Evolutionary conservation across 139 green algal genomes (phyloP), one percentile per base, ranked within the genome.

Genomic region (Chlamydomonas schloesseri): DNA sequence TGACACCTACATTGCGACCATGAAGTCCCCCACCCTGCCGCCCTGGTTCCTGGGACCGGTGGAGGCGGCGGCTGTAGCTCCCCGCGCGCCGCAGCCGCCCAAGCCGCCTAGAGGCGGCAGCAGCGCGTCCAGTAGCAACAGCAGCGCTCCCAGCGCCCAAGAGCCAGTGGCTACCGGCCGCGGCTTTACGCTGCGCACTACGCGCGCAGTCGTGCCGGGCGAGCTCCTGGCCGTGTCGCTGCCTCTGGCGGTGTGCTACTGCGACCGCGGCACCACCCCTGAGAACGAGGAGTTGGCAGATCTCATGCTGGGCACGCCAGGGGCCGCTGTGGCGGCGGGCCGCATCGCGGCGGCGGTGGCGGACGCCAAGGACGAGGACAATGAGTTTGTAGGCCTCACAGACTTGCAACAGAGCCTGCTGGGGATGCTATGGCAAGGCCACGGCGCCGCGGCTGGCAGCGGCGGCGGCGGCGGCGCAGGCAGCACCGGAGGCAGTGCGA

Each of bases 271-370:
- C 17, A 74, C 50, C 20, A 89, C 76, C 1, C 85, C 85, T 0
- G 85, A 93, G 69, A 93, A 89, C 31, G 90, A 93, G 60, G 90
- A 93, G 26, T 81, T 93, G 11, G 90, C 87, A 46, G 90, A 90
- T 3, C 28, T 64, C 6, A 85, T 93, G 86, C 24, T 87, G 64
- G 76, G 75, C 60, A 71, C 9, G 60, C 0, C 15, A 26, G n/a
- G 5, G n/a, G 64, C 18, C 23, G 28, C 24, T 2, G 15, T 1
- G 46, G 37, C 37, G 24, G 34, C 31, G 17, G 23, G 33, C 5
- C 29, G 0, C 21, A 20, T 4, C 31, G 33, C 11, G 33, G 65
- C n/a, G 11, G 65, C n/a, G 65, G n/a, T 3, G n/a, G n/a, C n/a
- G 65, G 65, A 21, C 15, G 65, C n/a, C 6, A 70, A 15, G 8